Evolutionary conservation across 2,329 filamentous ascomycete genomes (phyloP), one percentile per base, ranked within the genome.

Genomic region (Aspergillus viridinutans): DNA sequence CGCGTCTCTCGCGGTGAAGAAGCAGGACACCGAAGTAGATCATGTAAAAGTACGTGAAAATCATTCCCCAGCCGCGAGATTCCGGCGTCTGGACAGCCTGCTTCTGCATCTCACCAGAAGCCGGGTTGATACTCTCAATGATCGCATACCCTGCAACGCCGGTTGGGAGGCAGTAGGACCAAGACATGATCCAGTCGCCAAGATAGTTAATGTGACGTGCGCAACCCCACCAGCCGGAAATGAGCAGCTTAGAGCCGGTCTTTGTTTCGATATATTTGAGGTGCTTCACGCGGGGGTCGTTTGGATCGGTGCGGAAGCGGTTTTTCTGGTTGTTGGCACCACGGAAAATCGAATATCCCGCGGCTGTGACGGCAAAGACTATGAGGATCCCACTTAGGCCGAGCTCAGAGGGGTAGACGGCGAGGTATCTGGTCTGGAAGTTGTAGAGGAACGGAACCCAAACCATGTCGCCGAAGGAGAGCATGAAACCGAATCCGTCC

Each of bases 271-370:
- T 92, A 74, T 89, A 96, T 70, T 89, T 85, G 64, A 97, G 85
- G 69, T 96, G 88, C 45, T 85, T 82, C 55, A 97, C 85, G 32
- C 82, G 81, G 0, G 92, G 89, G 69, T 96, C 90, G 32, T 87
- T 80, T 28, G 92, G 92, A 73, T 97, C 85, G 38, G 85, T 95
- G 58, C 94, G 87, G 85, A 97, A 97, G 25, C 84, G 83, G 76
- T 97, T 96, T 85, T 97, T 97, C 78, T 97, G 87, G 74, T 85
- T 90, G 81, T 97, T 97, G 71, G 90, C 86, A n/a, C 88, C 82
- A 57, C 93, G 92, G 86, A 97, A 97, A 72, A 96, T 92, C 72
- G 84, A 88, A 76, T 93, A 96, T n/a, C 91, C 92, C 1, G 83
- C 70, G 0, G 80, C 79, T 54, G 93, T 86, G 14, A 95, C 81